Percentiles rank a stretch among this genome's conserved stretches.
Conservation (phyloP, 2,329 filamentous ascomycete species). For the Xylaria hypoxylon region DNA sequence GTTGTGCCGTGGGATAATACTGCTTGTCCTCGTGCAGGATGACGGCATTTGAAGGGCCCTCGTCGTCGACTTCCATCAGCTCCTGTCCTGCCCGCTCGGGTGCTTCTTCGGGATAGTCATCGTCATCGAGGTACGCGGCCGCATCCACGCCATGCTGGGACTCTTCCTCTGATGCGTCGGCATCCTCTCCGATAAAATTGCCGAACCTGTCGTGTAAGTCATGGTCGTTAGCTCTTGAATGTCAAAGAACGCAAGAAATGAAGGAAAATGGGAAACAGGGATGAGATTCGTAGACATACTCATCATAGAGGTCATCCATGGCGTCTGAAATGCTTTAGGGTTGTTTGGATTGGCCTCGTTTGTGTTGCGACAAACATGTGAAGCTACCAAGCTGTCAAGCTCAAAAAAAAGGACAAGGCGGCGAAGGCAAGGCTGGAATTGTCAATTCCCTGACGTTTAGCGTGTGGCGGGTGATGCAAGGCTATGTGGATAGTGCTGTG, state of each 20-base stretch:
- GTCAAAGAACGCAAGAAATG: neutral
- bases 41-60: slow-evolving; percentile 95
- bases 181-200: slow-evolving; percentile 96
- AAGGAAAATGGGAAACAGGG: neutral
- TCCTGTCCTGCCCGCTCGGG: slow-evolving; percentile 78
- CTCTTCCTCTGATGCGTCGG: slow-evolving; percentile 84
- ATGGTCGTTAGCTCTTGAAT: slow-evolving; percentile 31
- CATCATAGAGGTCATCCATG: slow-evolving; percentile 98
- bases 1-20: slow-evolving; percentile 97
- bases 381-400: slow-evolving; percentile 34
- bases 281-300: slow-evolving; percentile 64
- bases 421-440: slow-evolving; percentile 29
- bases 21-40: slow-evolving; percentile 99
- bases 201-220: slow-evolving; percentile 75
- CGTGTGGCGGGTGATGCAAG: slow-evolving; percentile 24
- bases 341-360: slow-evolving; percentile 38
- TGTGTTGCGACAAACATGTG: slow-evolving; percentile 33
- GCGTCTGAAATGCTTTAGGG: slow-evolving; percentile 45
- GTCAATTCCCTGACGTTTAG: slow-evolving; percentile 13
- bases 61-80: slow-evolving; percentile 92
- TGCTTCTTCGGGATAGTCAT: slow-evolving; percentile 77
- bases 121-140: slow-evolving; percentile 84
- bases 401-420: slow-evolving; percentile 33
- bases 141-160: slow-evolving; percentile 81
- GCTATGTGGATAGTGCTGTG: neutral